Conservation (phyloP, 202 grass and related monocot genomes). For the Miscanthus sacchariflorus region DNA sequence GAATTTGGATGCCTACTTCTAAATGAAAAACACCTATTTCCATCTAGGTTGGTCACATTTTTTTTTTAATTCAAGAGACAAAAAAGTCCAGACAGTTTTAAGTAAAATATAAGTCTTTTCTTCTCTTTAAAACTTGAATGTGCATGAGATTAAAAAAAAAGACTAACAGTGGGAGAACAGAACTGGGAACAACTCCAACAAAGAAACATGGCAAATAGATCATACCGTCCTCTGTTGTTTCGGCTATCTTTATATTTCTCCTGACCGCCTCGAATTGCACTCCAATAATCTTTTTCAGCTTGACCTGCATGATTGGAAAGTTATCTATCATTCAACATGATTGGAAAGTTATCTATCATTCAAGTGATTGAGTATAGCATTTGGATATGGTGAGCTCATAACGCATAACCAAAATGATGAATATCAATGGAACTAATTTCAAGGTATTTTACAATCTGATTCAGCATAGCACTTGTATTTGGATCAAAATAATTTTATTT, state of each 20-base stretch:
- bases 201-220: background rate
- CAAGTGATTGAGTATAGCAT: background rate
- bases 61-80: background rate
- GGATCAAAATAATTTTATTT: conserved; percentile 19
- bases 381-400: background rate
- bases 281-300: conserved; percentile 79
- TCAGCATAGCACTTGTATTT: background rate
- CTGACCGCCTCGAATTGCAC: conserved; percentile 53
- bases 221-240: conserved; percentile 58
- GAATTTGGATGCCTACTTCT: background rate
- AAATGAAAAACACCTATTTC: background rate
- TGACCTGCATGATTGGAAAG: conserved; percentile 58
- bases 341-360: conserved; percentile 33
- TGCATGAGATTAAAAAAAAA: background rate
- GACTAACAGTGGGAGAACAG: background rate
- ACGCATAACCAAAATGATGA: conserved; percentile 14
- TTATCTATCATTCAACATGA: conserved; percentile 32
- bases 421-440: conserved; percentile 11
- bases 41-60: background rate
- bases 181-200: background rate
- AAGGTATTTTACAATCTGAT: conserved; percentile 7
- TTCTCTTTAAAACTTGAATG: conserved; percentile 19
- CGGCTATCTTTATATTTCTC: conserved; percentile 51
- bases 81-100: background rate
- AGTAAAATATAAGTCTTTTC: background rate